phyloP scores from a whole-genome alignment of 2,329 filamentous ascomycete species.

The Paradendryphiella salina region DNA sequence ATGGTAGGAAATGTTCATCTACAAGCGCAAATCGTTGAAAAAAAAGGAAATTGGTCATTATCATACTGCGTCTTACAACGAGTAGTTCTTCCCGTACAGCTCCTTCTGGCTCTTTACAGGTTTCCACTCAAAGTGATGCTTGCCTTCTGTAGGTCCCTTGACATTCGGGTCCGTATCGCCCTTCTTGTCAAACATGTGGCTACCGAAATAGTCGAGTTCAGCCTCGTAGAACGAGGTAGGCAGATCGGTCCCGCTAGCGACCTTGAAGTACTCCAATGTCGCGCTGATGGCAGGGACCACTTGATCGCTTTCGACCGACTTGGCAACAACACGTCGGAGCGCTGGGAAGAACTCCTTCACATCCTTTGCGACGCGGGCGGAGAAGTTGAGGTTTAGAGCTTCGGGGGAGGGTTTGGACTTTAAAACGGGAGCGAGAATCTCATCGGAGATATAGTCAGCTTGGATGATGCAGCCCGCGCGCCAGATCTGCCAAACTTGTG shows the following conservation, averaged over 20 bases:
- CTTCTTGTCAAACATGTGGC: slow-evolving; percentile 66
- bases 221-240: slow-evolving; percentile 72
- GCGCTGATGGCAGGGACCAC: slow-evolving; percentile 64
- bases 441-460: slow-evolving; percentile 63
- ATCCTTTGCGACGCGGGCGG: slow-evolving; percentile 56
- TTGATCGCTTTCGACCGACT: slow-evolving; percentile 60
- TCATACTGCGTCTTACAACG: neutral
- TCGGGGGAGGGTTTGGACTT: slow-evolving; percentile 40
- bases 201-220: slow-evolving; percentile 71
- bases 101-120: slow-evolving; percentile 40
- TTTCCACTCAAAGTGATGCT: slow-evolving; percentile 68
- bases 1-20: neutral
- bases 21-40: neutral
- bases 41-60: neutral
- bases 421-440: slow-evolving; percentile 58
- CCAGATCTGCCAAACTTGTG: slow-evolving; percentile 64
- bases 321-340: slow-evolving; percentile 61
- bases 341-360: slow-evolving; percentile 56
- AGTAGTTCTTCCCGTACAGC: slow-evolving; percentile 24
- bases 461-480: slow-evolving; percentile 72
- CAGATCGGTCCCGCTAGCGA: slow-evolving; percentile 60
- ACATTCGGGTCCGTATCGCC: slow-evolving; percentile 55
- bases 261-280: slow-evolving; percentile 69
- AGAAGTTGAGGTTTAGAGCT: slow-evolving; percentile 52
- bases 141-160: slow-evolving; percentile 56